Base-by-base conservation (phyloP, 1,139 yeast species). In the Kodamaea plutei region DNA sequence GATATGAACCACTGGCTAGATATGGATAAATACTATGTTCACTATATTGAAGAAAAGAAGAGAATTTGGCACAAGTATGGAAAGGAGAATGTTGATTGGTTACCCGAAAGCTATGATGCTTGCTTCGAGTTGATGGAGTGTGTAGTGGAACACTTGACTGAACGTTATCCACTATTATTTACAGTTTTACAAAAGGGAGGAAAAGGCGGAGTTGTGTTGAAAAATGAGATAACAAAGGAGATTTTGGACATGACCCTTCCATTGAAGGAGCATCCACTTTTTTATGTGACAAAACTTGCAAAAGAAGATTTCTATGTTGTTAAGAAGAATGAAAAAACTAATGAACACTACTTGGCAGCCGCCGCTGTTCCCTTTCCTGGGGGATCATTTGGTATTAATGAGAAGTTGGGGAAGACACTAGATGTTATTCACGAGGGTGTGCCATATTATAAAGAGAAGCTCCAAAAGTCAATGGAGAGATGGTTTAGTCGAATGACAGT, bases 341-440 rank as follows among this genome's bases (percentile, higher is more conserved):
- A 76, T 1, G 47, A 52, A 27, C 87, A 80, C 50, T 78, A 81
- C 50, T 60, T 81, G 36, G 73, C 71, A 25, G 89, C 84, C 1
- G 87, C 84, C 4, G 84, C 83, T 0, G 88, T 81, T 20, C 85
- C 88, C 6, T 80, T 80, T 54, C 87, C 88, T 2, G 89, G 88
- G 20, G 88, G 88, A 4, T 74, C 80, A 1, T 81, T 80, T 54
- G 80, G 81, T 28, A 74, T 79, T 35, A 54, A 63, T 42, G 48
- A 67, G 28, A 80, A 79, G 43, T 45, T 81, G 26, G 89, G 88
- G 14, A 68, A 66, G 44, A 71, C 69, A 34, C 53, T 81, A 27
- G 85, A 81, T 52, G 60, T 65, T 7, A 79, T 83, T 42, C 91
- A 83, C 50, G 70, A 64, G 8, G 81, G 74, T 8, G 91, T 83